These are phyloP conservation scores for Verticillium klebahnii DNA, from an alignment of 2,329 filamentous ascomycete species.

Conservation along the genomic window DNA sequence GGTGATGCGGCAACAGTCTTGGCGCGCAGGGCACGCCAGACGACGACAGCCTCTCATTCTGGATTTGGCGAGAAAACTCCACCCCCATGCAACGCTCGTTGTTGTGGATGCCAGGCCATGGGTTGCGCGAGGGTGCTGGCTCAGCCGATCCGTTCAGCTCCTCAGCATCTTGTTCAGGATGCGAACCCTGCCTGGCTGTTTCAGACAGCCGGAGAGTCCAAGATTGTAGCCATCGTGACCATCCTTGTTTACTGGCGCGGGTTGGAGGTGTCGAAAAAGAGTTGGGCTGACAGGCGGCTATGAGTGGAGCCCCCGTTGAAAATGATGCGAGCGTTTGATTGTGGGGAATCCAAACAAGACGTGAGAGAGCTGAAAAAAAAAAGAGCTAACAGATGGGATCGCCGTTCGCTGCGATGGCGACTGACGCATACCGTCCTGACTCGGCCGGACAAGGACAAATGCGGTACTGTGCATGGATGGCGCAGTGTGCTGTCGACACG, in stretches of 20 bases:
- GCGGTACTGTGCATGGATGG: background rate
- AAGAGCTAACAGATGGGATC: background rate
- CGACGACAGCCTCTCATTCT: background rate
- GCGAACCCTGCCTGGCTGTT: background rate
- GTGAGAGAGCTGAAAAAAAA: background rate
- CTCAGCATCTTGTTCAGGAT: background rate
- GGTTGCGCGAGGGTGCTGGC: background rate
- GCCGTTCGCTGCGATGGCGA: background rate
- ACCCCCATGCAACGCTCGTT: background rate
- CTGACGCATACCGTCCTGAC: slow-evolving; percentile 1
- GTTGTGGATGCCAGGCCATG: background rate
- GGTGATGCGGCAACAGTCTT: slow-evolving; percentile 2
- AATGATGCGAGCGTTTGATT: background rate
- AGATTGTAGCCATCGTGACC: background rate
- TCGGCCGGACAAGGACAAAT: background rate
- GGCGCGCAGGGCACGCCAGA: background rate
- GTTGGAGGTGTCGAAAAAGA: slow-evolving; percentile 9
- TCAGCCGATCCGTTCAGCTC: background rate
- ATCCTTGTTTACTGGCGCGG: background rate
- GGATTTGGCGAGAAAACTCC: background rate
- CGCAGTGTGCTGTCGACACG: background rate
- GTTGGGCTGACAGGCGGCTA: slow-evolving; percentile 3
- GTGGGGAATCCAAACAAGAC: background rate
- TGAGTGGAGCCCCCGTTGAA: background rate
- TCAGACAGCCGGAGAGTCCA: background rate